Base-by-base conservation (phyloP, 345 rosid species). In the Gossypium rotundifolium region DNA sequence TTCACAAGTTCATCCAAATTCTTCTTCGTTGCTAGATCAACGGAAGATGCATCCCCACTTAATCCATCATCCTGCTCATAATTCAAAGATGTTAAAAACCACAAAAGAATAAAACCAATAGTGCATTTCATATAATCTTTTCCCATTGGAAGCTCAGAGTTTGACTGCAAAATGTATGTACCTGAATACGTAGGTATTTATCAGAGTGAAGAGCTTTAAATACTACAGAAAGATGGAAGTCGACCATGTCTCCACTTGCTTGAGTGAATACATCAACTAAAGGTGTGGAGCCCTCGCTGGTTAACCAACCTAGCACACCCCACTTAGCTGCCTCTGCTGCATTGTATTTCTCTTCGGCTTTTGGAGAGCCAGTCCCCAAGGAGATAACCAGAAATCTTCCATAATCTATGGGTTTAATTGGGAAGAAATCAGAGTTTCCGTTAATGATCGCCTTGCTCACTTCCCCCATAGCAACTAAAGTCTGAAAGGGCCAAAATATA, bases 241-340 rank as follows among this genome's bases (percentile, higher is more conserved):
- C 97, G 45, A 88, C 87, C 89, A 89, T 84, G 66, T 89, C 91
- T 4, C 82, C 72, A 33, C 96, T 89, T 0, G 93, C 93, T 62
- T 91, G 89, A 29, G 25, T 85, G 40, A 88, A 89, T 5, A 81
- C 80, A 68, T 91, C 91, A 3, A 89, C 78, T 72, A 89, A 46
- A 0, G 97, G 97, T 3, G 87, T 84, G 4, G 86, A 80, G 18
- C 76, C 79, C 49, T 76, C 84, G 7, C 80, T 70, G 44, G 85
- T 85, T 58, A 89, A 81, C 96, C 96, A 91, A 18, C 92, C 87
- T 57, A 89, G 14, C 23, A 91, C 0, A 9, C 91, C 93, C 96
- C 96, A 91, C 38, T 76, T 77, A 7, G 93, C 91, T 7, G 84
- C 89, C 22, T 81, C 74, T 0, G 33, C 2, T 0, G 96, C 93